Evolutionary conservation across 352 stramenopile species (phyloP).

Genomic region (Thalassiosira hispida): DNA sequence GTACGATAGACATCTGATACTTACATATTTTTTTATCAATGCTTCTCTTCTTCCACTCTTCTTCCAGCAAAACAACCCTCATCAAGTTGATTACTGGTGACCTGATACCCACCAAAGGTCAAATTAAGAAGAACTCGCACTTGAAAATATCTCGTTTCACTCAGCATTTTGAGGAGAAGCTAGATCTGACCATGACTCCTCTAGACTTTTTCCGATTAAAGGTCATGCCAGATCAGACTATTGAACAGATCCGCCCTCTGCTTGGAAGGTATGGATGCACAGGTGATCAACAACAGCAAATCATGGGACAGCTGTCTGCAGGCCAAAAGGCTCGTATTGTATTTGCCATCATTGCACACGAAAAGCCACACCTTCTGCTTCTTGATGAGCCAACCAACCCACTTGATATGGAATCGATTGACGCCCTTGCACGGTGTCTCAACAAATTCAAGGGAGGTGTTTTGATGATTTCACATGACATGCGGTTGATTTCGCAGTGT

Average conservation of each 20-base stretch:
- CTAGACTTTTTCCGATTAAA: conserved; percentile 85
- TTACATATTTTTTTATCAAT: background rate
- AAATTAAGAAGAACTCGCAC: conserved; percentile 94
- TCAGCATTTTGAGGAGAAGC: conserved; percentile 98
- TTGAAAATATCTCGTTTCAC: conserved; percentile 95
- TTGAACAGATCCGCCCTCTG: conserved; percentile 93
- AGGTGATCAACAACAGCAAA: conserved; percentile 90
- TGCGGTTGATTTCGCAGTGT: conserved; percentile 93
- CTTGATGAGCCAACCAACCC: conserved; percentile 84
- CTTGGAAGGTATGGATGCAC: conserved; percentile 95
- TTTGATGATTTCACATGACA: conserved; percentile 97
- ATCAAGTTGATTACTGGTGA: conserved; percentile 94
- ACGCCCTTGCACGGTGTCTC: conserved; percentile 94
- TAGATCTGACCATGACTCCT: conserved; percentile 93
- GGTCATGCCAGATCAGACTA: conserved; percentile 88
- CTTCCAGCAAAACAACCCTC: conserved; percentile 87
- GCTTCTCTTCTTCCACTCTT: background rate
- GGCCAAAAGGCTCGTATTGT: conserved; percentile 98
- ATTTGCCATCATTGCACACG: conserved; percentile 97
- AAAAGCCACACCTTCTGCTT: conserved; percentile 95
- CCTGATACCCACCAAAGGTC: conserved; percentile 91
- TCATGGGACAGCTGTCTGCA: conserved; percentile 90
- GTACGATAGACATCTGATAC: no score
- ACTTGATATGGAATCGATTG: conserved; percentile 93
- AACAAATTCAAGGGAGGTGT: conserved; percentile 97